phyloP scores from a whole-genome alignment of 306 rosid species.

The Pachyrhizus erosus region DNA sequence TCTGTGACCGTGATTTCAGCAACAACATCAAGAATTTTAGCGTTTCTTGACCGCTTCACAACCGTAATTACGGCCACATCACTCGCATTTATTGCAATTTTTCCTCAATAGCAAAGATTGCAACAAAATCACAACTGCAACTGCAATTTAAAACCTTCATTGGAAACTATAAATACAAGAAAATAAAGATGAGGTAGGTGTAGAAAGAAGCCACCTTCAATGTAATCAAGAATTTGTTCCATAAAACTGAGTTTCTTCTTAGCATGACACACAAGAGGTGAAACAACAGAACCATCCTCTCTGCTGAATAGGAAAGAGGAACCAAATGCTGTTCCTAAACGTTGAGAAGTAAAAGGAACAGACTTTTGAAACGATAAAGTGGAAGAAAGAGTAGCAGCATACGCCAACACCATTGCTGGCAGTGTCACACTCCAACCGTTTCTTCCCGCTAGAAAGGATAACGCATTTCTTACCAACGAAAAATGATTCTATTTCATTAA shows the following conservation, averaged over 20 bases:
- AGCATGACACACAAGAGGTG: conserved; percentile 60
- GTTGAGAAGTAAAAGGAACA: conserved; percentile 39
- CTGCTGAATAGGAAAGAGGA: conserved; percentile 38
- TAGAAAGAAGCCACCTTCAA: conserved; percentile 65
- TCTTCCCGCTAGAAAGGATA: conserved; percentile 62
- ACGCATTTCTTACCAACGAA: conserved; percentile 27
- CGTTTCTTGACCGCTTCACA: background rate
- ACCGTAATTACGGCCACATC: background rate
- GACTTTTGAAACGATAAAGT: conserved; percentile 46
- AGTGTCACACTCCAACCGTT: conserved; percentile 58
- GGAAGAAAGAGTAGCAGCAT: conserved; percentile 46
- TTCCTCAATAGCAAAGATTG: background rate
- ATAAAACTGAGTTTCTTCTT: conserved; percentile 79
- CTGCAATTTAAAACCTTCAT: background rate
- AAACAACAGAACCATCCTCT: conserved; percentile 38
- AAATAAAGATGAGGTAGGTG: background rate
- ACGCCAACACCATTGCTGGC: conserved; percentile 72
- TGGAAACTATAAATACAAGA: background rate
- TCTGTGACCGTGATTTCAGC: background rate
- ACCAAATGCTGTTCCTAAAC: conserved; percentile 37
- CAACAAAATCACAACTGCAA: background rate
- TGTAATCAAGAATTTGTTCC: conserved; percentile 94
- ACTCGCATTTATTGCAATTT: background rate
- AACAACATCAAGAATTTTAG: background rate
- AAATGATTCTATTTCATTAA: conserved; percentile 10